Percentiles rank a stretch among this genome's conserved stretches.
Evolutionary conservation across 2,329 filamentous ascomycete genomes (phyloP).

Genomic region (Talaromyces atroroseus): DNA sequence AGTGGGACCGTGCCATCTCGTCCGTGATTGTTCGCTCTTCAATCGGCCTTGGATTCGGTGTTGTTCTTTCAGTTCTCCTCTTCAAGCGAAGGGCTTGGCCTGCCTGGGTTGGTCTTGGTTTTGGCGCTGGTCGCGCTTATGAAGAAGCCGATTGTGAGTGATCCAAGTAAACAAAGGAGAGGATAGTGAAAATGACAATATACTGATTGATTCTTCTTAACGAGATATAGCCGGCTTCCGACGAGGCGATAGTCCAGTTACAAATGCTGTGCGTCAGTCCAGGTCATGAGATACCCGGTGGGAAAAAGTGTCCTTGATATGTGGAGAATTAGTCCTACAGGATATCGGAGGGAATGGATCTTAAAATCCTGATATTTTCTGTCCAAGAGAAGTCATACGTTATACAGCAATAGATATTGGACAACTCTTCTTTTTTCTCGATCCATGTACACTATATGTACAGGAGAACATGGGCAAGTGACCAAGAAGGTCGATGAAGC

Average conservation of each 20-base stretch:
- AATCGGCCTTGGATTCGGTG: constrained; percentile 91
- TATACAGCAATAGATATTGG: constrained; percentile 6
- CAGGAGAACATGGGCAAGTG: constrained; percentile 4
- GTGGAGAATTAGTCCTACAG: neutral
- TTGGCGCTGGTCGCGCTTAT: constrained; percentile 93
- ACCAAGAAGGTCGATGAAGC: neutral
- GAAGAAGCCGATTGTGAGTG: constrained; percentile 85
- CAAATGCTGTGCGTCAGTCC: constrained; percentile 35
- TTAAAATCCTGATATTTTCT: neutral
- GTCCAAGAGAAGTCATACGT: neutral
- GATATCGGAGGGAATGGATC: neutral
- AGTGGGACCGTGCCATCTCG: constrained; percentile 99
- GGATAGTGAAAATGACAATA: neutral
- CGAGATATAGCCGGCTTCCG: constrained; percentile 40
- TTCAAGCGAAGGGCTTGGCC: constrained; percentile 99
- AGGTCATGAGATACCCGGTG: constrained; percentile 17
- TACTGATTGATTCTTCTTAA: constrained; percentile 15
- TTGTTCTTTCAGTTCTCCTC: constrained; percentile 95
- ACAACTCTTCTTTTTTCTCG: neutral
- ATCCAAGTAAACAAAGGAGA: neutral
- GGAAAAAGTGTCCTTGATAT: too few species aligned
- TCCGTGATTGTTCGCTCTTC: constrained; percentile 95
- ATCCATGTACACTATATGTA: constrained; percentile 15
- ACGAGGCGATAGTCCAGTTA: constrained; percentile 36
- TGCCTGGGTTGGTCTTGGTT: constrained; percentile 88